Evolutionary conservation across 78 protist genomes (phyloP).

Genomic region (Dictyostelium capitatum): DNA sequence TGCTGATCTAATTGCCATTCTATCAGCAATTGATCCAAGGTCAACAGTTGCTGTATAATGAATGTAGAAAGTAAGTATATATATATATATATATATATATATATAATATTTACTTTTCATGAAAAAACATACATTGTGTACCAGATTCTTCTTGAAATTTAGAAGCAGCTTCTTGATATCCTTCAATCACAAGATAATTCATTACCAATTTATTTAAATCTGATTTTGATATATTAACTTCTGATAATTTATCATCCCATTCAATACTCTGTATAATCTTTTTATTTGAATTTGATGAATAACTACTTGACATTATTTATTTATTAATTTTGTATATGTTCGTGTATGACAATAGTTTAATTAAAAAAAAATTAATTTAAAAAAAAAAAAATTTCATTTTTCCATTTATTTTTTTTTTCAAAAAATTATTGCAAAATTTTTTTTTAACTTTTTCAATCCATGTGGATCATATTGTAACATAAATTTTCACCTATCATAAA

Average conservation of each 20-base stretch:
- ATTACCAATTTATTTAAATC: conserved; percentile 90
- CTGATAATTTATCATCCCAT: conserved; percentile 56
- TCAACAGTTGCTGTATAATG: conserved; percentile 59
- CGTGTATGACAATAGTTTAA: no score
- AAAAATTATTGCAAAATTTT: no score
- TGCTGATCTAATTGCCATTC: conserved; percentile 80
- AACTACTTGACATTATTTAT: neutral
- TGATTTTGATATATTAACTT: conserved; percentile 40
- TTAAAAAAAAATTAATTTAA: neutral
- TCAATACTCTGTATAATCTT: conserved; percentile 8
- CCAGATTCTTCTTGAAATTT: conserved; percentile 89
- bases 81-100: neutral
- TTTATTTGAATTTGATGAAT: neutral
- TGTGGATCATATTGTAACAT: neutral
- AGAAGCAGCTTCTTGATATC: conserved; percentile 92
- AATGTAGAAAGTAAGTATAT: neutral
- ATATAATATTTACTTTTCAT: neutral
- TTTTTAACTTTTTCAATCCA: no score
- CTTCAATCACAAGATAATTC: conserved; percentile 95
- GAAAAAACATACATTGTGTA: conserved; percentile 44
- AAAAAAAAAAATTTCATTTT: neutral
- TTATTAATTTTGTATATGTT: neutral
- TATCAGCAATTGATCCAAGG: conserved; percentile 79
- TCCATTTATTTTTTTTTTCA: neutral
- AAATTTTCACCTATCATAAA: no score